These are phyloP conservation scores for Exophiala xenobiotica DNA, from an alignment of 2,329 filamentous ascomycete genomes.

Conservation along the genomic window DNA sequence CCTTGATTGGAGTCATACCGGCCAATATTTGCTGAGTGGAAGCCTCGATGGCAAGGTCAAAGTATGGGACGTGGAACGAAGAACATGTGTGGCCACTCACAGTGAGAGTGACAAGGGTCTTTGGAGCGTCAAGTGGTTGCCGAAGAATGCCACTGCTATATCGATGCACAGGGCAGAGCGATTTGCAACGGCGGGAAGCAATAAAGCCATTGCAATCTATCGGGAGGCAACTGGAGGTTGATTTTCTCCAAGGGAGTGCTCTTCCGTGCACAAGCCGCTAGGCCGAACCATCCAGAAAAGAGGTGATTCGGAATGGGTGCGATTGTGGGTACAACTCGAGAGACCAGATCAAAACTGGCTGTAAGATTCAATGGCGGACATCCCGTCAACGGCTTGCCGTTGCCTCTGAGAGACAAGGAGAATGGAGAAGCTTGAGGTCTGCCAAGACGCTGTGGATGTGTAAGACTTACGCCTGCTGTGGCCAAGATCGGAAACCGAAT, in stretches of 20 bases:
- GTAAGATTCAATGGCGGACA: background rate
- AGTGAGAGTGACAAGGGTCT: constrained; percentile 83
- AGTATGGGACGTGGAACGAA: constrained; percentile 87
- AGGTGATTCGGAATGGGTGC: too few relatives aligned
- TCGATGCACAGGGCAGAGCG: constrained; percentile 52
- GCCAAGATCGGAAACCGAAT: too few relatives aligned
- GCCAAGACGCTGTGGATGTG: too few relatives aligned
- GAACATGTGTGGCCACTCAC: constrained; percentile 85
- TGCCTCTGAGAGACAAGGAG: too few relatives aligned
- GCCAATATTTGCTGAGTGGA: constrained; percentile 85
- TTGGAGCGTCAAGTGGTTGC: constrained; percentile 83
- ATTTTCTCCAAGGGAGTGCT: constrained; percentile 19
- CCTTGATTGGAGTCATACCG: constrained; percentile 89
- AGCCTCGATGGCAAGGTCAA: constrained; percentile 92
- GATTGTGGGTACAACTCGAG: too few relatives aligned
- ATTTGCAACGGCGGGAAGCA: constrained; percentile 79
- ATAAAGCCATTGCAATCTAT: constrained; percentile 75
- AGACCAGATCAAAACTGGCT: background rate
- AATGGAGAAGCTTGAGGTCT: too few relatives aligned
- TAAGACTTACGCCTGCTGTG: too few relatives aligned
- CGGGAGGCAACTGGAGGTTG: constrained; percentile 73
- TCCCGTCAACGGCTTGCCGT: too few relatives aligned
- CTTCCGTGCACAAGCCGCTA: too few relatives aligned
- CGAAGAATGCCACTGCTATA: constrained; percentile 56
- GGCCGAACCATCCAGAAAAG: too few relatives aligned